phyloP scores from a whole-genome alignment of 495 filamentous ascomycete genomes.

The Stereocaulon alpinum region DNA sequence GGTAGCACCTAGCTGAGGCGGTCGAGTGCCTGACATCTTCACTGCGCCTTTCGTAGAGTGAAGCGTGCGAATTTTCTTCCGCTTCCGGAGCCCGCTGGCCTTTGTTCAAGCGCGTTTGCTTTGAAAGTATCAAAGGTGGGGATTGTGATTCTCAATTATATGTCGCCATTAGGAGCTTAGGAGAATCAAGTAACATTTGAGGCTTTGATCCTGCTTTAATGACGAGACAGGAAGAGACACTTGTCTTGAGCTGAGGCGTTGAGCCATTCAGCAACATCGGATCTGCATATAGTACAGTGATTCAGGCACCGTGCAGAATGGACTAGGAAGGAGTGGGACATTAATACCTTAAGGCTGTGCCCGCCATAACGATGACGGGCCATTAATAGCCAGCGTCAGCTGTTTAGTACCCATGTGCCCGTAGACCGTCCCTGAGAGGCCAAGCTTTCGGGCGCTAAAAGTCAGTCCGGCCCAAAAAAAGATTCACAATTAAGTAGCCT shows the following conservation, averaged over 20 bases:
- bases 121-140: background rate
- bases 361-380: background rate
- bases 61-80: background rate
- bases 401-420: background rate
- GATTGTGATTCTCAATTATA: background rate
- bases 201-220: background rate
- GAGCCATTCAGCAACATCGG: background rate
- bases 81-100: background rate
- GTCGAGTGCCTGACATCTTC: slow-evolving; percentile 34
- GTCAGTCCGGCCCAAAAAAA: background rate
- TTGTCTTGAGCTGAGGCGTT: background rate
- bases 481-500: too few relatives aligned
- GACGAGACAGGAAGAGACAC: background rate
- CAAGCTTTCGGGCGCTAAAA: slow-evolving; percentile 2
- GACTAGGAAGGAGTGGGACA: too few relatives aligned
- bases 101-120: background rate
- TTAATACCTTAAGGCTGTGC: background rate
- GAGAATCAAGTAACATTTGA: background rate
- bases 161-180: background rate
- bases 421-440: background rate
- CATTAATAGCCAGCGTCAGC: slow-evolving; percentile 1
- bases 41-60: background rate
- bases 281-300: background rate
- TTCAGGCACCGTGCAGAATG: background rate
- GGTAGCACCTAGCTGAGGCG: slow-evolving; percentile 60